Conservation (phyloP, 148 eudicot species). For the Camellia sinensis region DNA sequence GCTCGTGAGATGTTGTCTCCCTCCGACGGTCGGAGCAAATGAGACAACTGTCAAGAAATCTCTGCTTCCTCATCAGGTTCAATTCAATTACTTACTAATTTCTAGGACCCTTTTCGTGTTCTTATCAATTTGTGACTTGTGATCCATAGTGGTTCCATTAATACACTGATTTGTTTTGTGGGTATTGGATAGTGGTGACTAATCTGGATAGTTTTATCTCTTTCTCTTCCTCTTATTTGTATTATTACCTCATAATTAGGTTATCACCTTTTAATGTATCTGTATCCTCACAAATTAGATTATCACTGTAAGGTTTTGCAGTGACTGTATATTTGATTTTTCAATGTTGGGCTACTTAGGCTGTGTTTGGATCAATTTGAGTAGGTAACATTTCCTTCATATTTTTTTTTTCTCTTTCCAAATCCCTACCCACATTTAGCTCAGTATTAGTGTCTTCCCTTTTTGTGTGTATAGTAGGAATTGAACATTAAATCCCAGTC, state of each 20-base stretch:
- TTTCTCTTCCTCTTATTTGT: not conserved
- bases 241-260: not conserved
- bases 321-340: too few species aligned
- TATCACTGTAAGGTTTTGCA: too few species aligned
- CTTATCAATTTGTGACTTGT: not conserved
- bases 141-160: not conserved
- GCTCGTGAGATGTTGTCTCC: slow-evolving; percentile 8
- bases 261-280: not conserved
- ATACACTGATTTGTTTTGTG: not conserved
- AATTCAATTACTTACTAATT: not conserved
- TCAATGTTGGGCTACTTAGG: too few species aligned
- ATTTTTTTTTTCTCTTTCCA: too few species aligned
- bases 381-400: too few species aligned
- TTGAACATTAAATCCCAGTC: too few species aligned
- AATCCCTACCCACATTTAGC: too few species aligned
- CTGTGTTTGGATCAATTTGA: too few species aligned
- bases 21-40: slow-evolving; percentile 19
- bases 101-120: not conserved
- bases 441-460: too few species aligned
- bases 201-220: not conserved
- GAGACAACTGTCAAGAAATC: slow-evolving; percentile 13
- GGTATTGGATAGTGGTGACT: not conserved
- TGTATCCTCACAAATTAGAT: too few species aligned
- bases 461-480: too few species aligned
- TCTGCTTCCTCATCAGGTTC: slow-evolving; percentile 24